Base-by-base conservation (phyloP, 1,284 basidiomycete species). In the Apiotrichum porosum region DNA sequence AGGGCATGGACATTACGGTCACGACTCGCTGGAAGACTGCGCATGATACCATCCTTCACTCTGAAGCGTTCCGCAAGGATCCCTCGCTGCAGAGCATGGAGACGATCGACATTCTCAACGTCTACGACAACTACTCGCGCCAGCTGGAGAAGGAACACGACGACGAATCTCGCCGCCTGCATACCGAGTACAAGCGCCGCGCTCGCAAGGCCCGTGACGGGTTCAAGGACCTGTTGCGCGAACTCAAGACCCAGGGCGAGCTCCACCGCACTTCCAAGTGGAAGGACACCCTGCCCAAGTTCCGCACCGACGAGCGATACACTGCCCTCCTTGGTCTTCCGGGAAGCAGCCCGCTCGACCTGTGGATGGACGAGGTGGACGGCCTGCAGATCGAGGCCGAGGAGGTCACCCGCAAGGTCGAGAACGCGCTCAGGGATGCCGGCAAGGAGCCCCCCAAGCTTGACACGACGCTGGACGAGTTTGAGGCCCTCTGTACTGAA, bases 301-400 rank as follows among this genome's bases (percentile, higher is more conserved):
- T 98, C 73, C 78, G 79, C 21, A 76, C 83, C 26, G 89, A 97
- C 61, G 76, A 80, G 37, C 83, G 90, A n/a, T 95, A 97, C 73
- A 76, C 83, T 26, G 78, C 81, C 51, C 81, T 97, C 67, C 81
- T 97, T 6, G 93, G 92, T 2, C 86, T 87, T 63, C 86, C 89
- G 4, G 95, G 95, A 14, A 94, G 89, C 3, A 90, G 86, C 55
- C 91, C 94, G 1, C 78, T 98, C 34, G 94, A 98, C 58, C 79
- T 98, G 10, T 98, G 97, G 75, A 97, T 90, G 88, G 94, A 98
- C 68, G 69, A 81, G 5, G 84, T 97, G 34, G 94, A 98, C 71
- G 79, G 79, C 33, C 78, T 97, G 4, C 89, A 91, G 61, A 84
- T 90, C 62, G 80, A 84, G 57, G 79, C 95, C 12, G 91, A 94